phyloP scores from a whole-genome alignment of 1,284 basidiomycete genomes.

The Puccinia novopanici region DNA sequence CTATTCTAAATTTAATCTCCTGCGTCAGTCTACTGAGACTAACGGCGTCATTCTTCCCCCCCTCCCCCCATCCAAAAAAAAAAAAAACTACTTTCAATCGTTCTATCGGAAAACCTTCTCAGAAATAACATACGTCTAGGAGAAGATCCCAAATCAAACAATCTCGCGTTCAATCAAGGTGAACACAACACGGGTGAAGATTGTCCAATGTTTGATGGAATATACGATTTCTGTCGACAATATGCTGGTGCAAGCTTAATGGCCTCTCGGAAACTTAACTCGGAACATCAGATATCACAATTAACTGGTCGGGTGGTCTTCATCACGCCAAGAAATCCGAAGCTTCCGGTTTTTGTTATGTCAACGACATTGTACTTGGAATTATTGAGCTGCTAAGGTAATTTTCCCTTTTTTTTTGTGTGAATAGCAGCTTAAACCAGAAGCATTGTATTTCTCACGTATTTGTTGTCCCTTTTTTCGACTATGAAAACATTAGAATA shows the following conservation, averaged over 20 bases:
- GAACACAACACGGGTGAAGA: conserved; percentile 80
- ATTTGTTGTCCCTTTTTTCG: background rate
- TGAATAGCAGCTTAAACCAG: background rate
- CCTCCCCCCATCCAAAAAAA: too few species aligned
- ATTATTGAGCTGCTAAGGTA: conserved; percentile 89
- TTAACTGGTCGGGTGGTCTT: conserved; percentile 94
- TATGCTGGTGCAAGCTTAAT: conserved; percentile 88
- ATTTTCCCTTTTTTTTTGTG: conserved; percentile 17
- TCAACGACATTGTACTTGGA: conserved; percentile 90
- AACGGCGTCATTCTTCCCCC: background rate
- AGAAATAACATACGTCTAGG: conserved; percentile 50
- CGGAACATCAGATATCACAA: conserved; percentile 91
- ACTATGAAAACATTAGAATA: conserved; percentile 64
- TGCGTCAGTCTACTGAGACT: background rate
- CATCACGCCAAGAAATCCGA: conserved; percentile 95
- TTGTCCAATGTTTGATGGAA: conserved; percentile 86
- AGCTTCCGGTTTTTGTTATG: conserved; percentile 93
- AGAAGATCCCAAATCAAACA: conserved; percentile 61
- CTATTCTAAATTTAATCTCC: too few species aligned
- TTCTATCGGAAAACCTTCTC: conserved; percentile 65
- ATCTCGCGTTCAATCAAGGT: conserved; percentile 15
- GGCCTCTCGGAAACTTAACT: conserved; percentile 79
- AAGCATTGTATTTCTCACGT: background rate
- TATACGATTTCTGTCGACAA: conserved; percentile 88
- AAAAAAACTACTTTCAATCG: conserved; percentile 64